Evolutionary conservation across 176 grass and related monocot species (phyloP), one percentile per base, ranked within the genome.

Genomic region (Oryza officinalis): DNA sequence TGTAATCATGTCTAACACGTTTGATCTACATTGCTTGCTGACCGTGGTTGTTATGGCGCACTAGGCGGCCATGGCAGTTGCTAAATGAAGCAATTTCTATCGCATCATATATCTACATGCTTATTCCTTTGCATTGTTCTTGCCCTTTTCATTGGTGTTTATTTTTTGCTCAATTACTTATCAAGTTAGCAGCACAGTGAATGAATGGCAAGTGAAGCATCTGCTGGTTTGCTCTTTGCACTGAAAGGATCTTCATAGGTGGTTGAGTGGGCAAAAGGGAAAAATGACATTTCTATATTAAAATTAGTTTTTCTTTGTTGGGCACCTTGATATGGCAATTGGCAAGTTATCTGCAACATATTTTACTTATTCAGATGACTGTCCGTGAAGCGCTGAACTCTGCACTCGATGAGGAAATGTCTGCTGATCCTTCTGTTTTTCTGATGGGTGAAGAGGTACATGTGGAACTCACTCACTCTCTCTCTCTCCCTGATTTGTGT

Each of bases 401-500:
- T 67, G 91, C 96, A 92, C 80, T 98, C 33, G 96, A 95, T 90
- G 96, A 98, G 86, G 96, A 98, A 81, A 98, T 98, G 96, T 90
- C 96, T 65, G 93, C 96, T 20, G 96, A 98, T 80, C 96, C 96
- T 61, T 93, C 90, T 78, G 96, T 98, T 84, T 93, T 98, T 79
- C 25, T 98, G 80, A 98, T 98, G 93, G 93, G 96, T 14, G 96
- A 98, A 93, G 96, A 98, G 92, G 96, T 98, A 84, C 11, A 30
- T 23, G 84, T 60, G 65, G 23, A 78, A 46, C 27, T 40, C 73
- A 2, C 68, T 20, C 13, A 41, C 2, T 28, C 22, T 23, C 13
- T 28, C 22, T 23, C 13, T 59, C 3, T 71, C 38, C 60, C 83
- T 20, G 67, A 4, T 69, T 27, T 2, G 64, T 25, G 22, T 6